These are phyloP conservation scores for Calonectria henricotiae DNA, from an alignment of 2,329 filamentous ascomycete species.

Conservation along the genomic window DNA sequence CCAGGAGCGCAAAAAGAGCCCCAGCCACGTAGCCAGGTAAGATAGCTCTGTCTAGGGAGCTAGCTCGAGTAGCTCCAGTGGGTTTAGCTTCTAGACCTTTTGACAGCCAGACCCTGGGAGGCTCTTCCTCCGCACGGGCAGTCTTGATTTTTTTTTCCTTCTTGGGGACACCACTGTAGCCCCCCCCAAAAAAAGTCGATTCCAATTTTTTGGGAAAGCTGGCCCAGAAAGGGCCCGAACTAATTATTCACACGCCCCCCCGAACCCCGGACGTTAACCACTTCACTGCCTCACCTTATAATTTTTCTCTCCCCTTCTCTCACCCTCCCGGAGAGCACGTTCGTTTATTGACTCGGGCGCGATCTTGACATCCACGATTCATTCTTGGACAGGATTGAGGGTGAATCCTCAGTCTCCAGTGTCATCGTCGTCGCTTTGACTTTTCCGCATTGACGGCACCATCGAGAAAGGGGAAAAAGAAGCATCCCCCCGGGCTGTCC, in stretches of 20 bases:
- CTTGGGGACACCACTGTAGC: slow-evolving; percentile 9
- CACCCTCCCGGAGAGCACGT: slow-evolving; percentile 12
- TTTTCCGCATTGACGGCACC: slow-evolving; percentile 20
- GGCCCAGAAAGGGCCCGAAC: slow-evolving; percentile 11
- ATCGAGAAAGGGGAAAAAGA: slow-evolving; percentile 34
- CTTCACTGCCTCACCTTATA: slow-evolving; percentile 8
- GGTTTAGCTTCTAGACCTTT: slow-evolving; percentile 26
- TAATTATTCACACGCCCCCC: slow-evolving; percentile 25
- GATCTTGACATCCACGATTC: neutral
- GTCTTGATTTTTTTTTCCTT: slow-evolving; percentile 3
- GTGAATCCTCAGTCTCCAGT: slow-evolving; percentile 16
- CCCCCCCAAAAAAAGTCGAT: slow-evolving; percentile 15
- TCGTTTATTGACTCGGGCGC: slow-evolving; percentile 13
- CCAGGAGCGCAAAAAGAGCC: neutral
- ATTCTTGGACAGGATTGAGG: neutral
- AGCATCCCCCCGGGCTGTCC: slow-evolving; percentile 32
- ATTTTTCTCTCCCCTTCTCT: slow-evolving; percentile 1
- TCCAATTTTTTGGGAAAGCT: slow-evolving; percentile 15
- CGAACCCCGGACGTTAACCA: neutral
- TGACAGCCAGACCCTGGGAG: slow-evolving; percentile 21
- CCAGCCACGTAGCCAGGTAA: slow-evolving; percentile 19
- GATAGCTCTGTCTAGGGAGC: slow-evolving; percentile 9
- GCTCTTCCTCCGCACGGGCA: slow-evolving; percentile 20
- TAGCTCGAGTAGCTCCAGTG: slow-evolving; percentile 7
- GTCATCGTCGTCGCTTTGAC: slow-evolving; percentile 10